A percentile compares a stretch with the other conserved stretches of the same genome.
phyloP scores from a whole-genome alignment of 2,329 filamentous ascomycete genomes.

The Ophiostoma pallidulum region DNA sequence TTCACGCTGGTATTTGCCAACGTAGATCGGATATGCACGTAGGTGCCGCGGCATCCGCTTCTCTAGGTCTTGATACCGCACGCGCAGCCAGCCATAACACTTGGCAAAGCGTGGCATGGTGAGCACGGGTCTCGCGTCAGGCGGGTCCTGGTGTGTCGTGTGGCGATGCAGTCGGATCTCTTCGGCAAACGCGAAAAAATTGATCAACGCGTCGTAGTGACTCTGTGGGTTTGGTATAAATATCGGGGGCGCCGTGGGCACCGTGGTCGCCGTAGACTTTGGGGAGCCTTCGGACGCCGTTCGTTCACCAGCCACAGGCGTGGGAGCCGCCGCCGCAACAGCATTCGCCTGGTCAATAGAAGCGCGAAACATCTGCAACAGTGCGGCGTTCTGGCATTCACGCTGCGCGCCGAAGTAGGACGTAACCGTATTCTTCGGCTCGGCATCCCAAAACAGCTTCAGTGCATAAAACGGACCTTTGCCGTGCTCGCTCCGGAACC shows the following conservation, averaged over 20 bases:
- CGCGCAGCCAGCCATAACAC: slow-evolving; percentile 9
- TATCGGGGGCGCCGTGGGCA: not conserved
- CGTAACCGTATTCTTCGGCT: too few species aligned
- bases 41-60: slow-evolving; percentile 1
- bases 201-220: not conserved
- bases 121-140: not conserved
- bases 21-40: not conserved
- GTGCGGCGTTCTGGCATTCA: slow-evolving; percentile 9
- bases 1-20: not conserved
- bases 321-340: too few species aligned
- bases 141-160: not conserved
- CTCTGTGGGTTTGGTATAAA: not conserved
- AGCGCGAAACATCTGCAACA: slow-evolving; percentile 5
- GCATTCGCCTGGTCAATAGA: not conserved
- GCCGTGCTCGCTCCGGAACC: slow-evolving; percentile 8
- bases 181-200: slow-evolving; percentile 1
- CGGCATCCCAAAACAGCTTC: too few species aligned
- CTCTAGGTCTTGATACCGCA: slow-evolving; percentile 4
- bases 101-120: slow-evolving; percentile 9
- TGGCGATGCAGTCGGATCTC: not conserved
- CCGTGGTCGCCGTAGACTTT: too few species aligned
- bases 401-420: slow-evolving; percentile 8
- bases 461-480: slow-evolving; percentile 9
- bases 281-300: too few species aligned
- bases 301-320: too few species aligned